A percentile compares a stretch with the other conserved stretches of the same genome.
These are phyloP conservation scores for Rhizopus sp. DNA, from an alignment of 371 early-diverging fungal species.

Conservation along the genomic window DNA sequence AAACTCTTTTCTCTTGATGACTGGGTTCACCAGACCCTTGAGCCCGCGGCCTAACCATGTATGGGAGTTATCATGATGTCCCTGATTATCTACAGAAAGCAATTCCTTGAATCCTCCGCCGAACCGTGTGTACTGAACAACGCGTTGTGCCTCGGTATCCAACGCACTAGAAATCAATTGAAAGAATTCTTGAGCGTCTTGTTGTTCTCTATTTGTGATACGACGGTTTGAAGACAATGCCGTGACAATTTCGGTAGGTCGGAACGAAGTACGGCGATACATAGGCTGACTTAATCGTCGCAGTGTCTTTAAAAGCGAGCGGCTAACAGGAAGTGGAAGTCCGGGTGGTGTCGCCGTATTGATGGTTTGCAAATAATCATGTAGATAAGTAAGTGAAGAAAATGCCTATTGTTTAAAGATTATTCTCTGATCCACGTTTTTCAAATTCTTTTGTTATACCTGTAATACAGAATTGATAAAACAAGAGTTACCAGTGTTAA, in stretches of 20 bases:
- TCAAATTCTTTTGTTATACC: slow-evolving; percentile 35
- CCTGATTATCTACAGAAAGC: not conserved
- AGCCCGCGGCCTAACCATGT: not conserved
- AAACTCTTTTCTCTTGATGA: not conserved
- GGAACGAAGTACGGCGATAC: slow-evolving; percentile 28
- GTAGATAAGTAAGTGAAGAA: slow-evolving; percentile 43
- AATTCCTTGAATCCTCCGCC: slow-evolving; percentile 24
- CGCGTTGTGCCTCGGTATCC: slow-evolving; percentile 55
- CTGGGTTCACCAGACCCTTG: not conserved
- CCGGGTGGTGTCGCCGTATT: slow-evolving; percentile 12
- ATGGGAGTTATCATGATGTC: not conserved
- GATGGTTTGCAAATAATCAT: slow-evolving; percentile 33
- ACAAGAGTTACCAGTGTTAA: slow-evolving; percentile 89
- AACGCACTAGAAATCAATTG: slow-evolving; percentile 79
- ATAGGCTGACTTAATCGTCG: slow-evolving; percentile 33
- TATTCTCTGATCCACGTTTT: not conserved
- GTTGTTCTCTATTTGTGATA: slow-evolving; percentile 73
- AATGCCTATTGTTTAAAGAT: slow-evolving; percentile 24
- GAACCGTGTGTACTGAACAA: slow-evolving; percentile 11
- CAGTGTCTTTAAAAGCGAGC: slow-evolving; percentile 37
- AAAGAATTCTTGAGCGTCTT: slow-evolving; percentile 94
- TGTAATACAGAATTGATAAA: slow-evolving; percentile 90
- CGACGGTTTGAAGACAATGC: slow-evolving; percentile 38
- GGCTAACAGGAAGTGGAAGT: slow-evolving; percentile 35
- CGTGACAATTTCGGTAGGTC: slow-evolving; percentile 39